phyloP scores from a whole-genome alignment of 2,329 filamentous ascomycete species.

The Ramularia collo-cygni region DNA sequence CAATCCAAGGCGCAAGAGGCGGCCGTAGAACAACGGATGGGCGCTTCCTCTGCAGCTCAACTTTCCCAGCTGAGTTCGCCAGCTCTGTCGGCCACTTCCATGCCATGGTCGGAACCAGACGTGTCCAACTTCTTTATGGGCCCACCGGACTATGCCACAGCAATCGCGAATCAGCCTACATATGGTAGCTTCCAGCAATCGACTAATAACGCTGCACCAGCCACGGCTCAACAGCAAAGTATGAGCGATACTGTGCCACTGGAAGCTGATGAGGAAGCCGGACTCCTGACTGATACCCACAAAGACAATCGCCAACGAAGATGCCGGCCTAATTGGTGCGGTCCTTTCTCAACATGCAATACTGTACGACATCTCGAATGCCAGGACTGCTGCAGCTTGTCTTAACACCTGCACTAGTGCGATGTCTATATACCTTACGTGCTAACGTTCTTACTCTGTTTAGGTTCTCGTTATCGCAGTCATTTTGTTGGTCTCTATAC shows the following conservation, averaged over 20 bases:
- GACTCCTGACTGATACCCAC: constrained; percentile 7
- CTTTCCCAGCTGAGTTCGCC: constrained; percentile 14
- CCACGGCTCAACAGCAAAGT: constrained; percentile 8
- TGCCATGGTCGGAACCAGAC: constrained; percentile 13
- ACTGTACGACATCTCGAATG: neutral
- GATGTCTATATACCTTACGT: too few relatives aligned
- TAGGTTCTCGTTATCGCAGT: constrained; percentile 4
- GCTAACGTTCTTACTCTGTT: constrained; percentile 1
- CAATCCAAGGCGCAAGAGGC: constrained; percentile 19
- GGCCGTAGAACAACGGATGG: constrained; percentile 5
- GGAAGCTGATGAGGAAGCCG: constrained; percentile 12
- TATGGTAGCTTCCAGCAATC: neutral
- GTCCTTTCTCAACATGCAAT: constrained; percentile 10
- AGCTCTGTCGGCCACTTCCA: constrained; percentile 8
- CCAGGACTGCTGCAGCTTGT: too few relatives aligned
- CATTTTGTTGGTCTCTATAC: constrained; percentile 5
- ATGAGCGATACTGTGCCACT: constrained; percentile 12
- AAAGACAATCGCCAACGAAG: neutral
- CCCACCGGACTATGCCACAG: constrained; percentile 24
- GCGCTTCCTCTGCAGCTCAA: constrained; percentile 4
- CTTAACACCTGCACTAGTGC: too few relatives aligned
- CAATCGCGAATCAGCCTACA: constrained; percentile 11
- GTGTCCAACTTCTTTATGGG: constrained; percentile 8
- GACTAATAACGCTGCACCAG: neutral
- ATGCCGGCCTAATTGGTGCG: constrained; percentile 6